A percentile compares a stretch with the other conserved stretches of the same genome.
phyloP scores from a whole-genome alignment of 768 basidiomycete species.

The Naganishia onofrii region DNA sequence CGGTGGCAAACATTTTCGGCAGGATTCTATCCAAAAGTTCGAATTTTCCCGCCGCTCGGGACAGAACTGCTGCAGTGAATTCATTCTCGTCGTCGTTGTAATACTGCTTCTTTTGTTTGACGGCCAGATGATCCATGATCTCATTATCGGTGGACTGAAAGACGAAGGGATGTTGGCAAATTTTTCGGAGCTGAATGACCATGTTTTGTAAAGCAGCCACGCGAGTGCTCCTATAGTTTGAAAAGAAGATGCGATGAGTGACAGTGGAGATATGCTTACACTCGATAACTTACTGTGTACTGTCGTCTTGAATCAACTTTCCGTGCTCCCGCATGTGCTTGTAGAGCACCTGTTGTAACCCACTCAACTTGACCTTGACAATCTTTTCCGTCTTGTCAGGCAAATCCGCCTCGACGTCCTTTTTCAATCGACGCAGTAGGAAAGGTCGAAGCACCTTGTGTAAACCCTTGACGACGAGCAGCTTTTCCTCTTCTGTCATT shows the following conservation, averaged over 20 bases:
- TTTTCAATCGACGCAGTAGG: conserved; percentile 86
- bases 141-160: conserved; percentile 94
- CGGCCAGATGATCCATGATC: conserved; percentile 63
- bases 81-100: conserved; percentile 6
- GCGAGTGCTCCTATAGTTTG: conserved; percentile 33
- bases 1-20: conserved; percentile 88
- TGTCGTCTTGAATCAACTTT: conserved; percentile 66
- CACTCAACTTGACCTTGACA: conserved; percentile 92
- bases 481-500: conserved; percentile 97
- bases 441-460: conserved; percentile 95
- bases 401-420: conserved; percentile 91
- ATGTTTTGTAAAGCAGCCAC: conserved; percentile 64
- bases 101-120: background rate
- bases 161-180: conserved; percentile 95
- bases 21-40: conserved; percentile 85
- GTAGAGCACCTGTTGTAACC: conserved; percentile 84
- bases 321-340: conserved; percentile 98
- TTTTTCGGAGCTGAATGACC: conserved; percentile 96
- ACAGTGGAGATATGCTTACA: background rate
- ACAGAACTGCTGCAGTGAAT: background rate
- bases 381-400: conserved; percentile 98
- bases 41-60: conserved; percentile 82
- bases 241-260: background rate
- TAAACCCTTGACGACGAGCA: conserved; percentile 91
- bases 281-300: conserved; percentile 36